Evolutionary conservation across 225 moss, liverwort and hornwort genomes (phyloP).

Genomic region (Polytrichum commune): DNA sequence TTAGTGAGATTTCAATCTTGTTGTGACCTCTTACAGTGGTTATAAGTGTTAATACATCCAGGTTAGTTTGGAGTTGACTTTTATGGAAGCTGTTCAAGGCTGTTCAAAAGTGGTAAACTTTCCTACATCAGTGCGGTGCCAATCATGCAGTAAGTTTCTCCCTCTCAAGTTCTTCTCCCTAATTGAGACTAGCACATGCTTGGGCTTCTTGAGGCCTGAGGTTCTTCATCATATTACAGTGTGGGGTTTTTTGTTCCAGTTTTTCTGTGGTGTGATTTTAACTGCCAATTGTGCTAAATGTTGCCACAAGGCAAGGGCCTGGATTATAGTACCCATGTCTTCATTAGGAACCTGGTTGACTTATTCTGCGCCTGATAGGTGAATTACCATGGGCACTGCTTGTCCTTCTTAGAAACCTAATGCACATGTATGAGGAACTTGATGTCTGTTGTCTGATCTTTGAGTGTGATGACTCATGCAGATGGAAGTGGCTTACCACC

Average conservation of each 20-base stretch:
- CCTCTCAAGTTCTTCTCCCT: neutral
- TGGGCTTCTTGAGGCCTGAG: too few relatives aligned
- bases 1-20: slow-evolving; percentile 3
- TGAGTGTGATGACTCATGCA: slow-evolving; percentile 26
- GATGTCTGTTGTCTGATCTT: slow-evolving; percentile 2
- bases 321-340: too few relatives aligned
- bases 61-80: slow-evolving; percentile 67
- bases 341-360: too few relatives aligned
- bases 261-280: too few relatives aligned
- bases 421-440: neutral
- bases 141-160: slow-evolving; percentile 62
- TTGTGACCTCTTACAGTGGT: slow-evolving; percentile 16
- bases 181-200: too few relatives aligned
- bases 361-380: too few relatives aligned
- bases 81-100: slow-evolving; percentile 83
- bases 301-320: too few relatives aligned
- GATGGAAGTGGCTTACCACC: slow-evolving; percentile 76
- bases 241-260: too few relatives aligned
- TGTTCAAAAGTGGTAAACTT: slow-evolving; percentile 69
- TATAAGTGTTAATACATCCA: slow-evolving; percentile 22
- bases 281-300: too few relatives aligned
- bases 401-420: too few relatives aligned
- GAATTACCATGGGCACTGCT: too few relatives aligned
- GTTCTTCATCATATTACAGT: too few relatives aligned
- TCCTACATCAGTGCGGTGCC: slow-evolving; percentile 59